phyloP scores from a whole-genome alignment of 2,329 filamentous ascomycete genomes.

The Ophiostoma himal-ulmi region DNA sequence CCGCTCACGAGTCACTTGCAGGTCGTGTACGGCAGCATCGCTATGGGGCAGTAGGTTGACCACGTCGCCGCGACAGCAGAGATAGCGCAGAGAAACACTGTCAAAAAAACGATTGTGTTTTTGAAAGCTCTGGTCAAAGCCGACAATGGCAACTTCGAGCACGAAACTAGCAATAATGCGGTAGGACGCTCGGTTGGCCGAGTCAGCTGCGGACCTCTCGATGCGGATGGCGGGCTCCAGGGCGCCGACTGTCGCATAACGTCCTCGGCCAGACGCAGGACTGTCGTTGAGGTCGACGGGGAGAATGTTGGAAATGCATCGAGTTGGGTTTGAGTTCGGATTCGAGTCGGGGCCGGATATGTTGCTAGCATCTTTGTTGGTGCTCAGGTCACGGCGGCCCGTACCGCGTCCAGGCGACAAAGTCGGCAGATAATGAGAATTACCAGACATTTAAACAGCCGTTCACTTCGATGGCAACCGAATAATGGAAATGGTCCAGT shows the following conservation, averaged over 20 bases:
- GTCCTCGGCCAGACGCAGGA: slow-evolving; percentile 27
- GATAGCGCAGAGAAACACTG: slow-evolving; percentile 27
- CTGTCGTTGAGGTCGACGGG: slow-evolving; percentile 27
- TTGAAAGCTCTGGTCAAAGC: slow-evolving; percentile 24
- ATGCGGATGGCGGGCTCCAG: slow-evolving; percentile 28
- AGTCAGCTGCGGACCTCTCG: slow-evolving; percentile 21
- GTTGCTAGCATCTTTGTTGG: not conserved
- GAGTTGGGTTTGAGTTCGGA: not conserved
- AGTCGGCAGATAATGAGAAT: not conserved
- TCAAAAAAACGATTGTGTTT: slow-evolving; percentile 29
- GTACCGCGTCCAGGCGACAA: not conserved
- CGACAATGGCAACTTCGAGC: slow-evolving; percentile 28
- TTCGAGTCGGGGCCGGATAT: not conserved
- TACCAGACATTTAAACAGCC: not conserved
- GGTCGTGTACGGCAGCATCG: slow-evolving; percentile 24
- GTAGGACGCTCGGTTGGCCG: slow-evolving; percentile 18
- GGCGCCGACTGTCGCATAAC: slow-evolving; percentile 27
- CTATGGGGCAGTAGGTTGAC: slow-evolving; percentile 25
- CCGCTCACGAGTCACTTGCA: slow-evolving; percentile 25
- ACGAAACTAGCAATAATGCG: slow-evolving; percentile 27
- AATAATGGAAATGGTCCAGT: not conserved
- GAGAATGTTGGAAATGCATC: slow-evolving; percentile 27
- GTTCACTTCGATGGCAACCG: not conserved
- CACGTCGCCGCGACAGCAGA: slow-evolving; percentile 27
- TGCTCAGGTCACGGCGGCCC: not conserved